These are phyloP conservation scores for Rheum nobile DNA, from an alignment of 148 eudicot genomes.

Conservation along the genomic window DNA sequence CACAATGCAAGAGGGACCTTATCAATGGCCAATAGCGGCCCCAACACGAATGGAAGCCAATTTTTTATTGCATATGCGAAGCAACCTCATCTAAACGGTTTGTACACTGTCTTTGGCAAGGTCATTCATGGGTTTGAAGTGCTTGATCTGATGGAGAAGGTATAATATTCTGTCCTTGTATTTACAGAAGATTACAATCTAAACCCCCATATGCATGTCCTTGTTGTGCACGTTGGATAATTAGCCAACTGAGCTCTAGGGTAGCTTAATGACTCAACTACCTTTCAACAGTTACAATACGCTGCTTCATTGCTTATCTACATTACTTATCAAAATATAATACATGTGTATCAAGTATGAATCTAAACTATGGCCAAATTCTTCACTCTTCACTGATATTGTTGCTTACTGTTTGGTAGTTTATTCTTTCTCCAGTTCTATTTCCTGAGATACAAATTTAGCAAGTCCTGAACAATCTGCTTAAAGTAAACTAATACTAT, in stretches of 20 bases:
- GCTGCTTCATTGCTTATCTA: neutral
- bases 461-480: neutral
- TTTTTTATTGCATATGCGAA: conserved; percentile 80
- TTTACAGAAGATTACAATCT: neutral
- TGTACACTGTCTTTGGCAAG: conserved; percentile 85
- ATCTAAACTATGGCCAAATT: neutral
- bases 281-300: neutral
- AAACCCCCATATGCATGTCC: neutral
- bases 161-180: conserved; percentile 10
- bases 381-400: neutral
- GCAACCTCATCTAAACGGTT: conserved; percentile 95
- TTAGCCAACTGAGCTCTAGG: neutral
- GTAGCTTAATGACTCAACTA: neutral
- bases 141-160: conserved; percentile 97
- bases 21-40: conserved; percentile 94
- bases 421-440: neutral
- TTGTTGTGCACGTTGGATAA: neutral
- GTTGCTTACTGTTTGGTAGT: neutral
- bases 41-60: conserved; percentile 95
- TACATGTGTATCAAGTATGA: neutral
- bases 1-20: conserved; percentile 89
- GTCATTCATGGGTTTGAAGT: conserved; percentile 99
- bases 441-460: neutral
- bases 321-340: neutral
- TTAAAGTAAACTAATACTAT: neutral